Evolutionary conservation across 2,329 filamentous ascomycete genomes (phyloP).

Genomic region (Corinectria fuckeliana): DNA sequence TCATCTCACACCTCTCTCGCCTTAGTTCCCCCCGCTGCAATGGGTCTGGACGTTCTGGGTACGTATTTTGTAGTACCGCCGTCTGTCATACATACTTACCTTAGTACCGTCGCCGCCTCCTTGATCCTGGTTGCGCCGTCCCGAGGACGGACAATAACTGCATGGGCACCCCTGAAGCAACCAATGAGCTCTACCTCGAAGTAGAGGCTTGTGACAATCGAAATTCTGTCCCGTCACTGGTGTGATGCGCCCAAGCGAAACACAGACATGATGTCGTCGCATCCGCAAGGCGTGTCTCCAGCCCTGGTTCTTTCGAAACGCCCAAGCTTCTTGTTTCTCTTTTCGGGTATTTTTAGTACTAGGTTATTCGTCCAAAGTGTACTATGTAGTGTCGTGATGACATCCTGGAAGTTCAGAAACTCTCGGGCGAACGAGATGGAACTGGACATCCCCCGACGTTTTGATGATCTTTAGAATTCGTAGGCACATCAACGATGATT

Average conservation of each 20-base stretch:
- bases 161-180: slow-evolving; percentile 19
- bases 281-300: neutral
- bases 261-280: neutral
- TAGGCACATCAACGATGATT: slow-evolving; percentile 2
- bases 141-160: slow-evolving; percentile 17
- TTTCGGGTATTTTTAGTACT: slow-evolving; percentile 4
- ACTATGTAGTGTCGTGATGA: neutral
- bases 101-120: slow-evolving; percentile 13
- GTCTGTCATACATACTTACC: slow-evolving; percentile 17
- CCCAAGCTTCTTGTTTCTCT: neutral
- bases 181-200: slow-evolving; percentile 17
- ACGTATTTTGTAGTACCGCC: too few species aligned
- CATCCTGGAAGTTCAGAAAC: neutral
- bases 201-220: slow-evolving; percentile 17
- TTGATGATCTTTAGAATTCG: slow-evolving; percentile 2
- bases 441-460: neutral
- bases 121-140: slow-evolving; percentile 21
- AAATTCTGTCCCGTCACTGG: slow-evolving; percentile 13
- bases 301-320: slow-evolving; percentile 1
- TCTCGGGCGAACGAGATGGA: slow-evolving; percentile 4
- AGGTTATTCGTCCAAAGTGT: neutral
- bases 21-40: slow-evolving; percentile 23
- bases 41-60: slow-evolving; percentile 20
- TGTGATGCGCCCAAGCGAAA: slow-evolving; percentile 1
- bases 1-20: slow-evolving; percentile 27